Conservation (phyloP, 768 basidiomycete species). For the Dioszegia hungarica region DNA sequence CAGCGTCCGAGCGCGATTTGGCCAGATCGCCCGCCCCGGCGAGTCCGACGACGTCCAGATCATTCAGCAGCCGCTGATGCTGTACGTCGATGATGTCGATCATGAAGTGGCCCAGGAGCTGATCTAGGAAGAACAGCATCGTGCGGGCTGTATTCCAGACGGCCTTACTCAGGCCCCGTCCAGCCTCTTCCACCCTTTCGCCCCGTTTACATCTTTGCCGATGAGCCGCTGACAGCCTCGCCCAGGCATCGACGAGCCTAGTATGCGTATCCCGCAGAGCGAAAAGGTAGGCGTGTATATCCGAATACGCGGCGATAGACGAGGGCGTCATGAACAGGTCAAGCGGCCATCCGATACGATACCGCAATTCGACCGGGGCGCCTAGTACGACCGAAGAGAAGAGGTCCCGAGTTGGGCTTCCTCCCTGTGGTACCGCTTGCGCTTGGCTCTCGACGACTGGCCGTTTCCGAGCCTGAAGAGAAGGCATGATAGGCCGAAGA, state of each 20-base stretch:
- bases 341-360: conserved; percentile 75
- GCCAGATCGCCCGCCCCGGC: not conserved
- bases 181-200: conserved; percentile 63
- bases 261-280: conserved; percentile 79
- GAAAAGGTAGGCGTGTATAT: conserved; percentile 75
- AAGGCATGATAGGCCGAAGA: conserved; percentile 72
- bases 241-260: conserved; percentile 74
- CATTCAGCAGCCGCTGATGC: conserved; percentile 64
- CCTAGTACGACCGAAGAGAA: conserved; percentile 67
- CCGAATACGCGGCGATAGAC: conserved; percentile 69
- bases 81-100: conserved; percentile 84
- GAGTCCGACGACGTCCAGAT: conserved; percentile 32
- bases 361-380: conserved; percentile 66
- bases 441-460: not conserved
- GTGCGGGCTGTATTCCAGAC: conserved; percentile 82
- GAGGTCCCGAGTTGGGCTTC: conserved; percentile 38
- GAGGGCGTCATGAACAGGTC: conserved; percentile 78
- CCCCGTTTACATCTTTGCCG: conserved; percentile 80
- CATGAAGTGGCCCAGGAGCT: conserved; percentile 77
- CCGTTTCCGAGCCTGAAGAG: conserved; percentile 50
- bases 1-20: not conserved
- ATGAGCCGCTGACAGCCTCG: conserved; percentile 76
- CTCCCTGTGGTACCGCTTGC: not conserved
- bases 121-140: conserved; percentile 89
- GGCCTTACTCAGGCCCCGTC: conserved; percentile 64